Percentiles rank a stretch among this genome's conserved stretches.
Evolutionary conservation across 1,139 yeast species (phyloP).

Genomic region (Blastobotrys persicus): DNA sequence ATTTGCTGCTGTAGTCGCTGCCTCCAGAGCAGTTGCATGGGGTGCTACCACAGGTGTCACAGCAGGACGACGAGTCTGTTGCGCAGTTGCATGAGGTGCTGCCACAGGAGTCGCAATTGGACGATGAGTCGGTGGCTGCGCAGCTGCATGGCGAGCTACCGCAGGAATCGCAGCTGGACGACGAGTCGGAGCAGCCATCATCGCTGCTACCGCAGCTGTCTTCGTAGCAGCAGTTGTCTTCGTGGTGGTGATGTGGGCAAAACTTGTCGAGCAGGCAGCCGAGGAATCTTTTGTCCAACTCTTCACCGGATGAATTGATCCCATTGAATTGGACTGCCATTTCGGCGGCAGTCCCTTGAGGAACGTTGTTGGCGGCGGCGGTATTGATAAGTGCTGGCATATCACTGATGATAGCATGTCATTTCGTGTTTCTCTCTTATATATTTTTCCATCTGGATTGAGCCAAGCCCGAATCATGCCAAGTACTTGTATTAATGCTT

Average conservation of each 20-base stretch:
- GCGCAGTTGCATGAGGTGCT: background rate
- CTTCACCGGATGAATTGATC: background rate
- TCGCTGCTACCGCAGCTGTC: conserved; percentile 2
- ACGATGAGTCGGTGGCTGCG: background rate
- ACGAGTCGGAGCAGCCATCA: conserved; percentile 1
- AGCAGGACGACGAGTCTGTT: no score
- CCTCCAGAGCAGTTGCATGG: background rate
- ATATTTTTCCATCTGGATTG: background rate
- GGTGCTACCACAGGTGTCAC: background rate
- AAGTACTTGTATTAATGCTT: background rate
- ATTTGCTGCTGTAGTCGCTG: background rate
- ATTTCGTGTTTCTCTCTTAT: background rate
- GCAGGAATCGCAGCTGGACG: background rate
- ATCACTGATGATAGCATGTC: background rate
- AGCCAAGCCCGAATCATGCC: conserved; percentile 1
- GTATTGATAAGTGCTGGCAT: conserved; percentile 4
- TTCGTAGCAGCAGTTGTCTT: conserved; percentile 2
- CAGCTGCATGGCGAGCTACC: background rate
- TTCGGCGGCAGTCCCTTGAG: conserved; percentile 6
- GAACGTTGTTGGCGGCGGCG: background rate
- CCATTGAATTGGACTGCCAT: conserved; percentile 6
- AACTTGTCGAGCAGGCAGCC: background rate
- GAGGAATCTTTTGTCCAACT: background rate
- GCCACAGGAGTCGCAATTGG: background rate
- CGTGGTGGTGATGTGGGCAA: conserved; percentile 4